Conservation (phyloP, 2,329 filamentous ascomycete species). For the Trichoderma sp. region DNA sequence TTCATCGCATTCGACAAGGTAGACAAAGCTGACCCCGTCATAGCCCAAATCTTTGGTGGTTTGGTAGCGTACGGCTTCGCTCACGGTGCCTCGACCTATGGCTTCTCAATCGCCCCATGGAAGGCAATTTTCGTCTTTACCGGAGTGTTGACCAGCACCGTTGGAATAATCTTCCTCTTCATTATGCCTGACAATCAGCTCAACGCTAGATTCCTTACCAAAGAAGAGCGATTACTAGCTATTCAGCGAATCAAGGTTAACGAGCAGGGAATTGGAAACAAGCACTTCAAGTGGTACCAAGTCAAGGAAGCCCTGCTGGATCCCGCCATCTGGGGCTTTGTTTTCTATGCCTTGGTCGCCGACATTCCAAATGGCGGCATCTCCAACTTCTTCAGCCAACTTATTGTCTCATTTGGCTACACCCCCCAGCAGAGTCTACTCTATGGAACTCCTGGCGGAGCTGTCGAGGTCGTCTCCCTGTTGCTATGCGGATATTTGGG, state of each 20-base stretch:
- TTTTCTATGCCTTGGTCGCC: conserved; percentile 11
- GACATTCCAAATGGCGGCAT: conserved; percentile 24
- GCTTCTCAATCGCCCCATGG: conserved; percentile 21
- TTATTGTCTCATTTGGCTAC: conserved; percentile 61
- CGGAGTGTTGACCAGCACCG: conserved; percentile 14
- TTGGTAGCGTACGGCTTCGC: conserved; percentile 23
- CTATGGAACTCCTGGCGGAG: conserved; percentile 65
- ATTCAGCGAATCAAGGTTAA: conserved; percentile 58
- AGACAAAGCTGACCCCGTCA: background rate
- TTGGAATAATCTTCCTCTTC: conserved; percentile 19
- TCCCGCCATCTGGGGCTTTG: conserved; percentile 18
- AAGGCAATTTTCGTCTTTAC: conserved; percentile 23
- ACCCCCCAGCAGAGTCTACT: conserved; percentile 62
- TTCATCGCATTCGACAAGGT: background rate
- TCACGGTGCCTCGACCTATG: conserved; percentile 9
- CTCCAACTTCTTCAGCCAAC: conserved; percentile 43
- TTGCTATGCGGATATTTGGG: conserved; percentile 47
- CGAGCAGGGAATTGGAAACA: conserved; percentile 68
- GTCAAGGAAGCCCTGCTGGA: conserved; percentile 37
- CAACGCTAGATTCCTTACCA: conserved; percentile 20
- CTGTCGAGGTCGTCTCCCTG: conserved; percentile 62
- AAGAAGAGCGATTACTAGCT: conserved; percentile 18
- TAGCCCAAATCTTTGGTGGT: conserved; percentile 21
- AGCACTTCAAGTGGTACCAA: conserved; percentile 67
- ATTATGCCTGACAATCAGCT: conserved; percentile 22